Conservation (phyloP, 2,329 filamentous ascomycete genomes). For the Microsporum canis region DNA sequence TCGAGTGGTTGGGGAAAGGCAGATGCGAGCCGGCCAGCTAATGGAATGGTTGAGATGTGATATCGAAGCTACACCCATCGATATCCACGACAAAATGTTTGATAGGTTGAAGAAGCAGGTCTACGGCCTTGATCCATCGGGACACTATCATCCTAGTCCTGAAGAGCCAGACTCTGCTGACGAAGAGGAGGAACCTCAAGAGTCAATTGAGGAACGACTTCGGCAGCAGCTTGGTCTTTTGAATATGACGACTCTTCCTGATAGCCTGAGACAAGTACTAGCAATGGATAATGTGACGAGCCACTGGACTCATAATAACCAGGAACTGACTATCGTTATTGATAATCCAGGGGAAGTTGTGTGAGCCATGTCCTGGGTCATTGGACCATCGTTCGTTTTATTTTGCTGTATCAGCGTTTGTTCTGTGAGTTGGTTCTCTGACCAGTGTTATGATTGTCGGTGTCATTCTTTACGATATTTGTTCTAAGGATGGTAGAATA, state of each 20-base stretch:
- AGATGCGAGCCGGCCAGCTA: constrained; percentile 17
- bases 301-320: background rate
- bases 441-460: background rate
- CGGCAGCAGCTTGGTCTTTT: background rate
- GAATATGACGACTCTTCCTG: background rate
- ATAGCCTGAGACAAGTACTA: background rate
- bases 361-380: background rate
- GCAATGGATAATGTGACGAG: background rate
- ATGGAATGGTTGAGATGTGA: constrained; percentile 18
- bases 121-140: constrained; percentile 21
- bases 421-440: background rate
- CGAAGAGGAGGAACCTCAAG: background rate
- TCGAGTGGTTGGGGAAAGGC: constrained; percentile 16
- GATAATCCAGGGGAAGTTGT: background rate
- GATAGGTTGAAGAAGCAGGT: constrained; percentile 24
- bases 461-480: background rate
- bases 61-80: constrained; percentile 22
- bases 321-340: background rate
- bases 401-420: background rate
- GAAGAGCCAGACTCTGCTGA: background rate
- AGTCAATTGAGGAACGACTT: background rate
- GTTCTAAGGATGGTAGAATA: background rate
- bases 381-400: too few species aligned
- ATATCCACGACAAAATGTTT: constrained; percentile 21
- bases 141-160: constrained; percentile 25